Evolutionary conservation across 1,139 yeast species (phyloP), one percentile per base, ranked within the genome.

Genomic region (Nakaseomyces kungkrabaensis): DNA sequence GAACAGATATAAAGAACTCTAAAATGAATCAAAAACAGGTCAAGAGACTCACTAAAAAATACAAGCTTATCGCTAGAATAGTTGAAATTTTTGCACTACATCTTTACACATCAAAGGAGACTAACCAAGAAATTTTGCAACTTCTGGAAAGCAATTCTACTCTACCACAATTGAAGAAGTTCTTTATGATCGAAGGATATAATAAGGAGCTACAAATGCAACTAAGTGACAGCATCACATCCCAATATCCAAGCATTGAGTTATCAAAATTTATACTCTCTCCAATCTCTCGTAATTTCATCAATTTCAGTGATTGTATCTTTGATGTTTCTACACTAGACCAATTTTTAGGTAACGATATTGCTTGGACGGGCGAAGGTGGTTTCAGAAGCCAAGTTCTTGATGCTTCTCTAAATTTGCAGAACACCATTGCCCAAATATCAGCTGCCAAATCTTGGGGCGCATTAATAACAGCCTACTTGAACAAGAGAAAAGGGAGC

Each of bases 41-140:
- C 13, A 34, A 36, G 6, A 68, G 72, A n/a, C 67, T 71, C 13
- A 79, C 84, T 48, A 80, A 81, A 57, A 76, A 77, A 49, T 74
- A 77, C 55, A 77, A 77, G 50, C 68, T 83, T 47, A 71, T 81
- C 4, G 78, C 95, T 0, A 80, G 82, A 58, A 78, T 86, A 17
- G 77, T 86, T 4, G 92, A 85, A 57, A 81, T 88, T 8, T 72
- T 88, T 52, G 88, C 96, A 0, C 71, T 87, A 38, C 78, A 83
- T 51, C 68, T 86, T 36, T 86, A 81, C 67, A 81, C 87, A 1
- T 73, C 82, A 0, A 71, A 74, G 37, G 75, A 75, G 51, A 56
- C 59, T 65, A 62, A 50, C 61, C 72, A 68, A 60, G 70, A 75
- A 37, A 74, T 86, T 9, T 66, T 73, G 27, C 62, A 70, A 3